phyloP scores from a whole-genome alignment of 352 stramenopile species.

The Globisporangium ultimum region DNA sequence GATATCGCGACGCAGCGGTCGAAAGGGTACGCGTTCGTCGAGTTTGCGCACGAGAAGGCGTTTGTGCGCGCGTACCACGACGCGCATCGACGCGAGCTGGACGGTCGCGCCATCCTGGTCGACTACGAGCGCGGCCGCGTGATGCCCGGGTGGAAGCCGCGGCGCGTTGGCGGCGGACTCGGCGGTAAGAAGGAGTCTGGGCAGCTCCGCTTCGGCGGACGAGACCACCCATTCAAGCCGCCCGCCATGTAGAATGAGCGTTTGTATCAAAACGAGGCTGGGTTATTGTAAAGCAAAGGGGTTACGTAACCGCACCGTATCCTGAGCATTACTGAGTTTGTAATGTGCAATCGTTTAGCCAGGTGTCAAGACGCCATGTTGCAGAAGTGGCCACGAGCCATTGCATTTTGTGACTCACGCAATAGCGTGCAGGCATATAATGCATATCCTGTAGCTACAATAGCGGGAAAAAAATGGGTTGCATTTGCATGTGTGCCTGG shows the following conservation, averaged over 20 bases:
- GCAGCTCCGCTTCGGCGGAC: constrained; percentile 78
- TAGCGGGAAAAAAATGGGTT: too few species aligned
- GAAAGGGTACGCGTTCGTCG: constrained; percentile 79
- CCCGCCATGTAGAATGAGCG: constrained; percentile 9
- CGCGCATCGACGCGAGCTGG: constrained; percentile 50
- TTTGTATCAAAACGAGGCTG: background rate
- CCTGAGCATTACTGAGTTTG: too few species aligned
- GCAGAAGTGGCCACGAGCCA: too few species aligned
- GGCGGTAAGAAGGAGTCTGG: constrained; percentile 76
- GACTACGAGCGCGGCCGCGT: constrained; percentile 76
- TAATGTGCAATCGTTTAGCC: too few species aligned
- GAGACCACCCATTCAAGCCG: constrained; percentile 68
- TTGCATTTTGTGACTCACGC: too few species aligned
- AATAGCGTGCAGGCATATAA: too few species aligned
- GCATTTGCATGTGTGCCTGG: too few species aligned
- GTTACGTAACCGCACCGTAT: too few species aligned
- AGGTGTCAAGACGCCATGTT: too few species aligned
- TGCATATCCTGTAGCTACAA: too few species aligned
- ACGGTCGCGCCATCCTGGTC: constrained; percentile 63
- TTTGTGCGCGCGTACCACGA: constrained; percentile 59
- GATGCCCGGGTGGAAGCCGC: constrained; percentile 81
- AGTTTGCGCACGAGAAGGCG: constrained; percentile 50
- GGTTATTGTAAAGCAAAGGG: too few species aligned
- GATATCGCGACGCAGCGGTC: constrained; percentile 61
- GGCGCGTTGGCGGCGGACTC: constrained; percentile 73